These are phyloP conservation scores for Solanum corneliomulleri DNA, from an alignment of 257 asterid species.

Conservation along the genomic window DNA sequence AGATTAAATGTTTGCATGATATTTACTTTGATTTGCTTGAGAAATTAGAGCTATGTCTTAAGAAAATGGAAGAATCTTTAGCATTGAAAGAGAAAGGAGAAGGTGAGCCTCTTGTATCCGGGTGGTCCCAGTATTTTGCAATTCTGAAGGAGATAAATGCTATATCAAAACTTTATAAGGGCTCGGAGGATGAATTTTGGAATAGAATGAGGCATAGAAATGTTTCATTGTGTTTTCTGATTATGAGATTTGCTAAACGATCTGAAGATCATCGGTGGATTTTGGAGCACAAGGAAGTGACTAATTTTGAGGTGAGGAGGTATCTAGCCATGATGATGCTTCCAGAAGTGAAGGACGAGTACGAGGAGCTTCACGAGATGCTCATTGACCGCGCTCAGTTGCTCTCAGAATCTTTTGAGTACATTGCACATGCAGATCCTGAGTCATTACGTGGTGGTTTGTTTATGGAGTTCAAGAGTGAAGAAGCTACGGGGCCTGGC, in stretches of 20 bases:
- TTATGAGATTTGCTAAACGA: conserved; percentile 59
- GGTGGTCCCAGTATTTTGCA: conserved; percentile 52
- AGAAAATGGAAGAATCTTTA: conserved; percentile 38
- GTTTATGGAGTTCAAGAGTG: conserved; percentile 92
- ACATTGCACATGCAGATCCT: conserved; percentile 53
- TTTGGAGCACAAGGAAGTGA: conserved; percentile 59
- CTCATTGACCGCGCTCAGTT: conserved; percentile 82
- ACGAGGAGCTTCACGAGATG: conserved; percentile 86
- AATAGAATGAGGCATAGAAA: conserved; percentile 41
- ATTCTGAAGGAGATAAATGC: conserved; percentile 58
- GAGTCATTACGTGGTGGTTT: conserved; percentile 68
- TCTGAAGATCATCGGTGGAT: conserved; percentile 71
- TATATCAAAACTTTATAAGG: conserved; percentile 44
- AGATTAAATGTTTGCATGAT: conserved; percentile 24
- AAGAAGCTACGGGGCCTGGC: conserved; percentile 99
- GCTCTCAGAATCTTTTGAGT: conserved; percentile 73
- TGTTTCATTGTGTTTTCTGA: conserved; percentile 46
- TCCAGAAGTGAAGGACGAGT: conserved; percentile 81
- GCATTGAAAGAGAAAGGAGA: conserved; percentile 19
- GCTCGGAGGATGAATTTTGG: conserved; percentile 59
- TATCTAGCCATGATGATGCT: conserved; percentile 73
- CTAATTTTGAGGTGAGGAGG: conserved; percentile 73
- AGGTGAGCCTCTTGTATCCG: conserved; percentile 18
- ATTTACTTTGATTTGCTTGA: conserved; percentile 37
- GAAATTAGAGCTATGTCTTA: conserved; percentile 41